Evolutionary conservation across 164 flowering plant genomes (phyloP).

Genomic region (Nymphaea thermarum): DNA sequence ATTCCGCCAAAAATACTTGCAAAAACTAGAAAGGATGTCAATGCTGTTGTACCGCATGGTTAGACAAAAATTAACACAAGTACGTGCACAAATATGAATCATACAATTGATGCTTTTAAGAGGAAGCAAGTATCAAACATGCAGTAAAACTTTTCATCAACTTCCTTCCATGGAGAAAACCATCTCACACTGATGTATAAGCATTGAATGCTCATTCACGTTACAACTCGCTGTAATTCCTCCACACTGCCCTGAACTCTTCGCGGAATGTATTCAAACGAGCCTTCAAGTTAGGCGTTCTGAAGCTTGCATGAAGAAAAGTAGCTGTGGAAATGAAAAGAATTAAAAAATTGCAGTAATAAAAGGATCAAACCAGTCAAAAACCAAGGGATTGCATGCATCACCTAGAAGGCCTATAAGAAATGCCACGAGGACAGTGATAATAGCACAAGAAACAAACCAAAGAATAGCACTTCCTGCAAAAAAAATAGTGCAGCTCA

Average conservation of each 20-base stretch:
- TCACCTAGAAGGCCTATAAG: slow-evolving; percentile 78
- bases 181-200: neutral
- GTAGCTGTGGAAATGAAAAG: slow-evolving; percentile 39
- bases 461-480: slow-evolving; percentile 72
- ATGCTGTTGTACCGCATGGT: too few species aligned
- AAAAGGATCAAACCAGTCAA: neutral
- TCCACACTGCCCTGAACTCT: slow-evolving; percentile 97
- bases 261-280: slow-evolving; percentile 94
- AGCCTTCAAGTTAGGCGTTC: slow-evolving; percentile 93
- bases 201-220: neutral
- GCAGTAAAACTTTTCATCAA: neutral
- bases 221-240: slow-evolving; percentile 92
- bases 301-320: slow-evolving; percentile 87
- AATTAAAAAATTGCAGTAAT: slow-evolving; percentile 4
- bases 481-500: slow-evolving; percentile 2
- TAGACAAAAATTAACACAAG: too few species aligned
- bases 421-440: slow-evolving; percentile 70
- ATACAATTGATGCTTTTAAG: too few species aligned
- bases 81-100: too few species aligned
- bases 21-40: too few species aligned
- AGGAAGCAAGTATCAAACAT: too few species aligned
- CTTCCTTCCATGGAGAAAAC: neutral
- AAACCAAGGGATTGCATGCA: neutral
- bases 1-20: too few species aligned
- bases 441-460: slow-evolving; percentile 76